A percentile compares a stretch with the other conserved stretches of the same genome.
Evolutionary conservation across 805 yeast genomes (phyloP).

Genomic region (Saccharomycopsis javanensis): DNA sequence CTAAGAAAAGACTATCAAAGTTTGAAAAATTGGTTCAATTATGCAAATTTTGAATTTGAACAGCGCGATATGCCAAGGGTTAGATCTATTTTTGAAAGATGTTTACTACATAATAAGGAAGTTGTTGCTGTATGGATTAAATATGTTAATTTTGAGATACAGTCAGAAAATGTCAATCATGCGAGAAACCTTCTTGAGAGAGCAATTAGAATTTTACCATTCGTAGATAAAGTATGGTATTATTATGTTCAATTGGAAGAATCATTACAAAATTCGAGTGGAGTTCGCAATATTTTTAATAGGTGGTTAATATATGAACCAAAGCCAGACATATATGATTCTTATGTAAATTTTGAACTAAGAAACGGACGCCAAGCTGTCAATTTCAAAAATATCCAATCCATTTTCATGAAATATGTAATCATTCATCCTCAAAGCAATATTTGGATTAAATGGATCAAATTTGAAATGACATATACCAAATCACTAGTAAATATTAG

Average conservation of each 20-base stretch:
- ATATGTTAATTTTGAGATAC: conserved; percentile 71
- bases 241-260: conserved; percentile 78
- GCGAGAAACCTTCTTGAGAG: conserved; percentile 80
- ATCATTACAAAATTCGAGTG: conserved; percentile 50
- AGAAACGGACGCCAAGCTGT: conserved; percentile 6
- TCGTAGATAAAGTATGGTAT: conserved; percentile 81
- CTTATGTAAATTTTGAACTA: conserved; percentile 56
- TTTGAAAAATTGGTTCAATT: conserved; percentile 82
- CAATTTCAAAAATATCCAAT: conserved; percentile 43
- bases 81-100: conserved; percentile 80
- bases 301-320: conserved; percentile 83
- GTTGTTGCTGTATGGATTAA: conserved; percentile 80
- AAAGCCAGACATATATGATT: conserved; percentile 54
- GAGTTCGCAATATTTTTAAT: conserved; percentile 57
- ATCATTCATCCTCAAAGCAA: conserved; percentile 39
- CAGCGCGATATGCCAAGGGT: conserved; percentile 74
- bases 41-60: conserved; percentile 79
- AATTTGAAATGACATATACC: conserved; percentile 53
- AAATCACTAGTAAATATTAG: conserved; percentile 41
- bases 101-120: conserved; percentile 63
- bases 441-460: conserved; percentile 70
- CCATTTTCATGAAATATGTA: conserved; percentile 48
- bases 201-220: conserved; percentile 63
- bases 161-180: conserved; percentile 66
- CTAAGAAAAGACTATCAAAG: conserved; percentile 74